Base-by-base conservation (phyloP, 805 yeast genomes). In the Scheffersomyces stipitis region DNA sequence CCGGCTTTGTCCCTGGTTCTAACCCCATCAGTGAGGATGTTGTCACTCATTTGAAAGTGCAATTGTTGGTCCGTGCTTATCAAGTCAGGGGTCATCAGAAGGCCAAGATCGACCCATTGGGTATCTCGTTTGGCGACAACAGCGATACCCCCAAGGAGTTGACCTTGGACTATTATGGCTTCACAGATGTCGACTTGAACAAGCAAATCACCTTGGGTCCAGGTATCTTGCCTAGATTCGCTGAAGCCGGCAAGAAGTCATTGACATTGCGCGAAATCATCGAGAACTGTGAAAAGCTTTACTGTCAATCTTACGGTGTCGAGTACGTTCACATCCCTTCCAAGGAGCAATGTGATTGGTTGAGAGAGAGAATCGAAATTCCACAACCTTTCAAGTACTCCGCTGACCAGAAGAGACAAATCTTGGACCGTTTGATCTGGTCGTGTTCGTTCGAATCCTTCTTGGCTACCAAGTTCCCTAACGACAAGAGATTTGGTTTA, bases 11-110 rank as follows among this genome's bases (percentile, higher is more conserved):
- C 32, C 86, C 81, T 22, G 78, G 76, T 18, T 74, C 76, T 33
- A 55, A 54, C 29, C 73, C 71, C 20, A 63, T 62, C 42, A 62
- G 70, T 46, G 78, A 80, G 55, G 87, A 82, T 47, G 87, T 90
- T 30, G 75, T 85, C 46, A 76, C 86, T 45, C 98, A 93, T 64
- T 78, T 93, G 74, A 93, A 93, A 66, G 95, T 89, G 13, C 99
- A 93, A 75, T 78, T 93, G 52, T 76, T 93, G 54, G 97, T 95
- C 46, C 86, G 99, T 66, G 99, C 99, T 20, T 93, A 90, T 70
- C 99, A 93, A 73, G 99, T 93, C 36, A 82, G 98, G 67, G 99
- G 99, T 50, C 99, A 93, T 66, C 85, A 83, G 64, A 87, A 86
- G 71, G 97, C 98, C 31, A 83, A 81, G 53, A 83, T 89, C 44